Evolutionary conservation across 352 stramenopile genomes (phyloP), one percentile per base, ranked within the genome.

Genomic region (Globisporangium radiosum): DNA sequence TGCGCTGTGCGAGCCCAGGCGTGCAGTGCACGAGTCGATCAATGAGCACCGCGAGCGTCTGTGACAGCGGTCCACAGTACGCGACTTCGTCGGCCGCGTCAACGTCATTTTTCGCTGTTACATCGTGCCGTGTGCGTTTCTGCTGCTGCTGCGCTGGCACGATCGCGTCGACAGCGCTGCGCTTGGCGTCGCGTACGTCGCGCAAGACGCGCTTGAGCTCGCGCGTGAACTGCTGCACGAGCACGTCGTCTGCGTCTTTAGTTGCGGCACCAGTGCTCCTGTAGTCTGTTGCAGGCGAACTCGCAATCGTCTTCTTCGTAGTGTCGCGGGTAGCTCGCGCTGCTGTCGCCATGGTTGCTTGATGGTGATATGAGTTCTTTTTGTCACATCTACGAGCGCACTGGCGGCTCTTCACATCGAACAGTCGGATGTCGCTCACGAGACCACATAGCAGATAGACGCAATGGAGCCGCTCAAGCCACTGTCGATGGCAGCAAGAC

Each of bases 171-270:
- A 69, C 72, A 33, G 45, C 15, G n/a, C 14, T 49, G 45, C 45
- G 45, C 45, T 49, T 49, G 45, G 13, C 86, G 75, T 13, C 67
- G 68, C 19, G 42, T 5, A 84, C 38, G 0, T 64, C 56, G 8
- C 59, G 39, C 50, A 90, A 69, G 42, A 88, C 72, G 40, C 78
- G 72, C 39, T 65, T 61, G 60, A 86, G 81, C 36, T 90, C 76
- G 40, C 80, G 77, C 43, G 66, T 63, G 62, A 86, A 83, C 36
- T 86, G 77, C 11, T 82, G 69, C 49, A 72, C 54, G 5, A 90
- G 60, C 36, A 73, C 69, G 47, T 74, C 55, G 2, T 53, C 44
- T 3, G 59, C 58, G 37, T 74, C 64, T 33, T 33, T 2, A 33
- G 25, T 33, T 33, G 25, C 25, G 25, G 25, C 25, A 2, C 25